These are phyloP conservation scores for Helianthus annuus DNA, from an alignment of 129 eudicot species.

Conservation along the genomic window HanXRQr2.0-SUNRISE NC_035437.2:126429830-126430329, in stretches of 20 bases:
- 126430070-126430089: conserved; percentile 93
- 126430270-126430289: conserved; percentile 17
- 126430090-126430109: conserved; percentile 66
- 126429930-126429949: not conserved
- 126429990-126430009: not conserved
- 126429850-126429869: not conserved
- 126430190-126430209: conserved; percentile 97
- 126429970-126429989: not conserved
- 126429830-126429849: not conserved
- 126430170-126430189: conserved; percentile 80
- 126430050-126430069: conserved; percentile 87
- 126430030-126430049: conserved; percentile 99
- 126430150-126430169: conserved; percentile 13
- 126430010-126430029: conserved; percentile 43
- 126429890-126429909: not conserved
- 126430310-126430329: not conserved
- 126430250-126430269: conserved; percentile 97
- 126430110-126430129: not conserved
- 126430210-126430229: conserved; percentile 98
- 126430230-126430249: conserved; percentile 99
- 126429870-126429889: not conserved
- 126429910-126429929: not conserved
- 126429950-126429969: not conserved
- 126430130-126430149: not conserved
- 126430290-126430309: not conserved